Percentiles rank a stretch among this genome's conserved stretches.
Evolutionary conservation across 306 rosid species (phyloP).

Genomic region (Datisca glomerata): DNA sequence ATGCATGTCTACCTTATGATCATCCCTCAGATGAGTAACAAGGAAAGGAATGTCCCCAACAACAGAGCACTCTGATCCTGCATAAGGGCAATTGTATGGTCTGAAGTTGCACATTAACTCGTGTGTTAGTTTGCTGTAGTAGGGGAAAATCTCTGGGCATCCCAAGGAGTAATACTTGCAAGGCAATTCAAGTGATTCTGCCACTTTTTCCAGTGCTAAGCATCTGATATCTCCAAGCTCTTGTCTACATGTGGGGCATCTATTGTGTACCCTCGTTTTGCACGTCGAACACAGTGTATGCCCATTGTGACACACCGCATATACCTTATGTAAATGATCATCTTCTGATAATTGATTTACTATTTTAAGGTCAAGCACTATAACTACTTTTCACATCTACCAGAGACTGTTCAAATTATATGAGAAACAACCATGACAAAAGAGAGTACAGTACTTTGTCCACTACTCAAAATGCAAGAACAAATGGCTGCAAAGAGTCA

Average conservation of each 20-base stretch:
- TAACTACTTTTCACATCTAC: too few species aligned
- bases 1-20: conserved; percentile 99
- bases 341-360: too few species aligned
- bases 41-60: conserved; percentile 90
- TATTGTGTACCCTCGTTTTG: conserved; percentile 92
- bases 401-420: too few species aligned
- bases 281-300: conserved; percentile 96
- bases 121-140: conserved; percentile 96
- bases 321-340: too few species aligned
- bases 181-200: conserved; percentile 95
- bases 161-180: conserved; percentile 87
- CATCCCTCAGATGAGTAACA: conserved; percentile 93
- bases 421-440: too few species aligned
- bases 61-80: conserved; percentile 91
- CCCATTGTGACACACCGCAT: conserved; percentile 92
- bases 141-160: conserved; percentile 94
- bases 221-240: conserved; percentile 99
- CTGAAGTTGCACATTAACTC: conserved; percentile 87
- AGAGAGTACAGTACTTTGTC: too few species aligned
- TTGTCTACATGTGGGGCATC: conserved; percentile 99
- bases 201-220: conserved; percentile 94
- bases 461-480: too few species aligned
- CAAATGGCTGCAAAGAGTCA: too few species aligned
- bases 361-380: too few species aligned
- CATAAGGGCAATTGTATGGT: conserved; percentile 95